These are phyloP conservation scores for Salix dunnii DNA, from an alignment of 345 rosid genomes.

Conservation along the genomic window DNA sequence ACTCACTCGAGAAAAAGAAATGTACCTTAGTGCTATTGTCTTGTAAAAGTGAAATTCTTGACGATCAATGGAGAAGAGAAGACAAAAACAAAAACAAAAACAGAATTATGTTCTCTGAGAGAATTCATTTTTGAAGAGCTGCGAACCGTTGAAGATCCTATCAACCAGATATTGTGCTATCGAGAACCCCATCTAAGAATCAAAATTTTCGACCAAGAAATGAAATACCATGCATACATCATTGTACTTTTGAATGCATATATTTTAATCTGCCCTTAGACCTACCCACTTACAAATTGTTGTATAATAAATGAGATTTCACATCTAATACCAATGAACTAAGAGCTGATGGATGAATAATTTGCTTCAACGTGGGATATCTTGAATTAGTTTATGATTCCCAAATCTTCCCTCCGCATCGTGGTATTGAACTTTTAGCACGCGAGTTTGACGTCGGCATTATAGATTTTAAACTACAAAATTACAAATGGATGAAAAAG, in stretches of 20 bases:
- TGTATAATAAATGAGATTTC: background rate
- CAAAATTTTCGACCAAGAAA: conserved; percentile 3
- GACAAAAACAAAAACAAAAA: too few species aligned
- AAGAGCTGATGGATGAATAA: background rate
- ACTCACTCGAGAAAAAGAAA: background rate
- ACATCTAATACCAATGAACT: background rate
- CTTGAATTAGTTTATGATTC: background rate
- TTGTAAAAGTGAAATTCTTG: background rate
- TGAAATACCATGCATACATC: background rate
- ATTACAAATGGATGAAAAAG: background rate
- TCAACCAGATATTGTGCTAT: conserved; percentile 25
- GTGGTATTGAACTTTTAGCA: background rate
- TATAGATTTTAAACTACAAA: background rate
- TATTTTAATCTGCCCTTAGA: background rate
- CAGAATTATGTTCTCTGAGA: background rate
- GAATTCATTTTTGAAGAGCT: conserved; percentile 6
- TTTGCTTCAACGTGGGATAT: background rate
- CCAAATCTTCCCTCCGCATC: conserved; percentile 1
- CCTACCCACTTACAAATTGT: background rate
- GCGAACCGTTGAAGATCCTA: conserved; percentile 19
- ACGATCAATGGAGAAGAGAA: background rate
- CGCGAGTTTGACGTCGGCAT: conserved; percentile 5
- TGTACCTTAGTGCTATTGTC: background rate
- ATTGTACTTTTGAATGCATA: background rate
- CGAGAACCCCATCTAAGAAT: conserved; percentile 3